Evolutionary conservation across 2,329 filamentous ascomycete genomes (phyloP).

Genomic region (Claviceps digitariae): DNA sequence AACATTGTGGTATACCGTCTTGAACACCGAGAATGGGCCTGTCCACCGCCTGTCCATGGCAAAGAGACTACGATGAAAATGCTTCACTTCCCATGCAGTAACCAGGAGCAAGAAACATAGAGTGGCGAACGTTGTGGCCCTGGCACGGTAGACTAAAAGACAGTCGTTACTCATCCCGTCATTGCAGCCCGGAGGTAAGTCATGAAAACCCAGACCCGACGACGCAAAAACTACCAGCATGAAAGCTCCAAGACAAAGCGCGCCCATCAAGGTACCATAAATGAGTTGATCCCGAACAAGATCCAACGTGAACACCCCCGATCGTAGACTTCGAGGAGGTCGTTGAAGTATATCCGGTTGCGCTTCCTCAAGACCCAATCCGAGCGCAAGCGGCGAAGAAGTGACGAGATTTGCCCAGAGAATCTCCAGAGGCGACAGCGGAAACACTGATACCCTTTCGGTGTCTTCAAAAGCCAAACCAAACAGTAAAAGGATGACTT

Average conservation of each 20-base stretch:
- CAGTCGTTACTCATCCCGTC: conserved; percentile 36
- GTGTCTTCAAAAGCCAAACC: conserved; percentile 55
- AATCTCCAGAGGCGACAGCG: conserved; percentile 58
- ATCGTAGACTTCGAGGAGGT: conserved; percentile 46
- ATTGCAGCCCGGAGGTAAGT: conserved; percentile 46
- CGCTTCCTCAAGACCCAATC: conserved; percentile 57
- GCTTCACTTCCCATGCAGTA: conserved; percentile 61
- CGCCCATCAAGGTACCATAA: conserved; percentile 51
- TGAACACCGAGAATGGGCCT: conserved; percentile 36
- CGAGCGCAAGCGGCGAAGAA: conserved; percentile 56
- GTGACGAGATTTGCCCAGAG: conserved; percentile 68
- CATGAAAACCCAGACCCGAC: conserved; percentile 29
- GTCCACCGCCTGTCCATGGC: conserved; percentile 43
- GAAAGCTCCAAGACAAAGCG: conserved; percentile 47
- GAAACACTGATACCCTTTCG: conserved; percentile 48
- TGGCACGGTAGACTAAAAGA: conserved; percentile 46
- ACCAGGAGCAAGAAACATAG: conserved; percentile 55
- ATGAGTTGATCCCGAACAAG: conserved; percentile 23
- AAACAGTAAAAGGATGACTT: conserved; percentile 55
- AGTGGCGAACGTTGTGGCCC: conserved; percentile 56
- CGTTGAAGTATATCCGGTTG: conserved; percentile 54
- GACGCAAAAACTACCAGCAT: conserved; percentile 42
- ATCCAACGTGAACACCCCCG: conserved; percentile 38
- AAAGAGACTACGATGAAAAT: conserved; percentile 57
- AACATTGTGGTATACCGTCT: conserved; percentile 53